Evolutionary conservation across 805 yeast species (phyloP), one percentile per base, ranked within the genome.

Genomic region (Ogataea zsoltii): DNA sequence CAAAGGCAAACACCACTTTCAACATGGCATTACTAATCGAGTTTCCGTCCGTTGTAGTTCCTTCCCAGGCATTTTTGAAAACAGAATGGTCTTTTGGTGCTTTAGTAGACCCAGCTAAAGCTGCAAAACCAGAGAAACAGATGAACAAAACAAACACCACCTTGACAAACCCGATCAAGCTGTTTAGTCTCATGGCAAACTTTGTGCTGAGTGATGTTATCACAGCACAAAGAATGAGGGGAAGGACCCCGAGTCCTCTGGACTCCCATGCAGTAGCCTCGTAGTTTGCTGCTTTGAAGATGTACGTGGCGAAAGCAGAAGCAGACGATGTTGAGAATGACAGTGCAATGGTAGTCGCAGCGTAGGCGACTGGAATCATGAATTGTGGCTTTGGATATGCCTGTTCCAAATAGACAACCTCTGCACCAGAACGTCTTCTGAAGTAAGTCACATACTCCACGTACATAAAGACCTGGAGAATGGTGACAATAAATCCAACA

Each of bases 261-360:
- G 84, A 82, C 57, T 82, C 80, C 95, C 95, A 88, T 55, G 82
- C 76, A 11, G 85, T 80, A 7, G 78, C 74, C 48, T 80, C 84
- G 14, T 70, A 74, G 33, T 79, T 83, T 6, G 91, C 90, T 10
- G 95, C 96, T 33, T 77, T 78, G 48, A 87, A 71, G 49, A 88
- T 73, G 67, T 85, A 87, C 59, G 83, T 85, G 25, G 95, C 95
- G 52, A 85, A 85, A 29, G 85, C 88, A 41, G 85, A 80, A 16
- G 91, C 83, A 64, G 86, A 85, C 63, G 91, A 88, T 10, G 94
- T 82, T 17, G 96, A 91, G 88, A 91, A 88, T 30, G 94, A 94
- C 39, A 88, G 70, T 57, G 85, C 75, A 58, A 88, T 81, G 14
- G 82, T 81, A 58, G 85, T 84, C 2, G 90, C 71, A 0, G 88